phyloP scores from a whole-genome alignment of 768 basidiomycete species.

The Tulasnella sp. region DNA sequence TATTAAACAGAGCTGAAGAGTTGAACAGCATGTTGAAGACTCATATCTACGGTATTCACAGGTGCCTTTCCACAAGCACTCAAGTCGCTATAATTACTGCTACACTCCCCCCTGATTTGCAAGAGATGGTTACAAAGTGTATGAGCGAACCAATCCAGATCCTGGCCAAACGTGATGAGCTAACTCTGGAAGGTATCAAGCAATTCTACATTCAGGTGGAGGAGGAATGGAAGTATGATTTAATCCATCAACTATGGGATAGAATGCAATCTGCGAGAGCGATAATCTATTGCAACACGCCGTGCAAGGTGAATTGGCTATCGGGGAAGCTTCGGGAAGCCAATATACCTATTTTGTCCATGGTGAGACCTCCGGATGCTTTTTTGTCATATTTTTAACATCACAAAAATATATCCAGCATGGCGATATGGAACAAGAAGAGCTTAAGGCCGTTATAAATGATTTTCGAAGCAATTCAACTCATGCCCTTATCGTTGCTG shows the following conservation, averaged over 20 bases:
- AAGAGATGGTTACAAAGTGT: constrained; percentile 39
- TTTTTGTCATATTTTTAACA: not conserved
- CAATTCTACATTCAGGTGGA: constrained; percentile 35
- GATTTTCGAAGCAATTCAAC: constrained; percentile 27
- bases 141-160: constrained; percentile 38
- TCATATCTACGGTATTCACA: constrained; percentile 40
- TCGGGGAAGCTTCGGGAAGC: constrained; percentile 35
- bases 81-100: constrained; percentile 38
- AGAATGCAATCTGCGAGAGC: constrained; percentile 39
- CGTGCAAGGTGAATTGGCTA: constrained; percentile 37
- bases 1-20: constrained; percentile 33
- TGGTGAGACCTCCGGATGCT: constrained; percentile 7
- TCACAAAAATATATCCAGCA: constrained; percentile 5
- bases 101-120: constrained; percentile 35
- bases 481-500: constrained; percentile 30
- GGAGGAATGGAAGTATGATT: constrained; percentile 41
- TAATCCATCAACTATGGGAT: constrained; percentile 36
- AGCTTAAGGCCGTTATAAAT: constrained; percentile 28
- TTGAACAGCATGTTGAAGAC: constrained; percentile 37
- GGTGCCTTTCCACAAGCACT: constrained; percentile 34
- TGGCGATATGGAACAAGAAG: constrained; percentile 29
- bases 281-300: constrained; percentile 39
- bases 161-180: constrained; percentile 38
- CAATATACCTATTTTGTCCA: constrained; percentile 33
- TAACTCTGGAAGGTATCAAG: constrained; percentile 33